These are phyloP conservation scores for Suhomyces prunicola DNA, from an alignment of 805 yeast genomes.

Conservation along the genomic window DNA sequence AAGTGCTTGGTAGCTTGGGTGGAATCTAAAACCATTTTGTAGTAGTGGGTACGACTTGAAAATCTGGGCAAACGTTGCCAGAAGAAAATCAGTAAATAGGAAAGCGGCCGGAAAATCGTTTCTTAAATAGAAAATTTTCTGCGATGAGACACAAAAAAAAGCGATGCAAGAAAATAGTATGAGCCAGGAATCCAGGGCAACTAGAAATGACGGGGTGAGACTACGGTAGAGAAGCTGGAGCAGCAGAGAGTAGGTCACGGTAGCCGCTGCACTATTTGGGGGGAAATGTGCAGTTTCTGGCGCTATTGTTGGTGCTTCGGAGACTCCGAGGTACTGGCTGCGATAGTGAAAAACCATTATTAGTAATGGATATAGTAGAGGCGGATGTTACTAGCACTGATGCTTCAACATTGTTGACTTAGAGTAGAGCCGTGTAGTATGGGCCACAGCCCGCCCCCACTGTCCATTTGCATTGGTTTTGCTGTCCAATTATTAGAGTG, in stretches of 20 bases:
- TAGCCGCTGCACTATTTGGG: not conserved
- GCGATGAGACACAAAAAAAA: not conserved
- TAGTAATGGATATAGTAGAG: not conserved
- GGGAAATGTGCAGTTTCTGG: not conserved
- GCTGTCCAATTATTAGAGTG: not conserved
- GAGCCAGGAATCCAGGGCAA: not conserved
- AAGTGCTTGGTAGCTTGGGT: conserved; percentile 68
- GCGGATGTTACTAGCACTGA: not conserved
- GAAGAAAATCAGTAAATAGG: conserved; percentile 25
- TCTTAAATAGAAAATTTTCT: conserved; percentile 1
- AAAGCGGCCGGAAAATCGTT: not conserved
- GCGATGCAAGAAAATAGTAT: not conserved
- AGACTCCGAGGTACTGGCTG: not conserved
- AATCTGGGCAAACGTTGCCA: conserved; percentile 42
- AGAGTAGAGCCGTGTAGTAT: not conserved
- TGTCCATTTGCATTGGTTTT: not conserved
- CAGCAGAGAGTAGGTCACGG: not conserved
- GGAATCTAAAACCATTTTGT: conserved; percentile 35
- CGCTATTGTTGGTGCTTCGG: not conserved
- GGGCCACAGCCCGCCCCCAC: not conserved
- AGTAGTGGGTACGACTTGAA: conserved; percentile 4
- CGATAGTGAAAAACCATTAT: not conserved
- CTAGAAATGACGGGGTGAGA: not conserved
- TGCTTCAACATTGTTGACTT: not conserved
- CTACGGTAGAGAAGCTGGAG: not conserved